Base-by-base conservation (phyloP, 1,139 yeast species). In the Hyphopichia khmerensis region DNA sequence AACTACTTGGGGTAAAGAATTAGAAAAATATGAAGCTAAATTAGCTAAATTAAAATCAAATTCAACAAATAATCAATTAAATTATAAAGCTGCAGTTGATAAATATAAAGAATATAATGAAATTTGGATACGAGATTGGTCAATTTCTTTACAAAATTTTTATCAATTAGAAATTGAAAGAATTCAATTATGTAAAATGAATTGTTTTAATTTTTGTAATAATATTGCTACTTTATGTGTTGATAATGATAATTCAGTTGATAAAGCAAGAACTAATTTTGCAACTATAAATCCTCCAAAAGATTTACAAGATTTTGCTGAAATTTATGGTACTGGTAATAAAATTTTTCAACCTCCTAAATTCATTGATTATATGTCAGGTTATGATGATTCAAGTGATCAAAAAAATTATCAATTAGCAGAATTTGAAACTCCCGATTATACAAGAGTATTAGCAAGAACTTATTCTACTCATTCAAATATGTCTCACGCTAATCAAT, bases 151-250 rank as follows among this genome's bases (percentile, higher is more conserved):
- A 36, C 80, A 76, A 48, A 82, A 81, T 50, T 73, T 88, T 47
- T 95, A 91, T 62, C 80, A 74, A 46, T 65, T 88, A 48, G 99
- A 93, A 58, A 79, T 80, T 40, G 90, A 87, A 54, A 76, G 96
- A 49, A 80, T 90, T 42, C 86, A 86, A 53, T 77, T 84, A 46
- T 59, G 88, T 44, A 88, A 90, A 55, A 72, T 86, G 15, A 87
- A 85, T 55, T 64, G 95, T 49, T 95, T 96, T 84, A 86, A 84
- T 36, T 91, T 77, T 60, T 84, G 96, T 42, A 89, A 89, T 60
- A 75, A 83, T 41, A 72, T 86, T 11, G 87, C 95, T 4, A 76
- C 89, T 0, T 75, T 84, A 5, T 88, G 96, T 58, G 93, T 89
- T 23, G 81, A 81, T 40, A 86, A 84, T 52, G 96, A 88, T 56